A percentile compares a stretch with the other conserved stretches of the same genome.
Conservation (phyloP, 2,329 filamentous ascomycete species). For the Fusarium succisae region DNA sequence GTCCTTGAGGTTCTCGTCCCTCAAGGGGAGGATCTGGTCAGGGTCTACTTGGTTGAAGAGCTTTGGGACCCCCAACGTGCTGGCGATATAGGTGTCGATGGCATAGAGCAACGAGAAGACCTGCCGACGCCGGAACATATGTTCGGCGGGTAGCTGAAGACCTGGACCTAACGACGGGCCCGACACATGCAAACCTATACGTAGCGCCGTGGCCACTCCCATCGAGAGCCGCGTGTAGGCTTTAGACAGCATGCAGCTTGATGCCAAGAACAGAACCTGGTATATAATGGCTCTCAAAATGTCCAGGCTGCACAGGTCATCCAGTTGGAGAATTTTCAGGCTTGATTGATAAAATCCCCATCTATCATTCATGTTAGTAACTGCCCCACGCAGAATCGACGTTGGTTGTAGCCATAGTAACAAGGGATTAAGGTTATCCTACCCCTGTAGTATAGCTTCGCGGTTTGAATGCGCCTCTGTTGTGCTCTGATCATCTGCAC, state of each 20-base stretch:
- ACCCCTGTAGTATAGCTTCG: neutral
- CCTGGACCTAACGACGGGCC: neutral
- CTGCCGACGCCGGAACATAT: neutral
- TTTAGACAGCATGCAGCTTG: neutral
- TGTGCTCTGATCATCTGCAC: neutral
- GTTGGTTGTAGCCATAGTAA: too few species aligned
- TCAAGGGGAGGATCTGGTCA: neutral
- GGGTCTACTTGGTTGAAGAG: neutral
- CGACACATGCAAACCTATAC: neutral
- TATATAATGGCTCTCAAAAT: neutral
- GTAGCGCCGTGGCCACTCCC: neutral
- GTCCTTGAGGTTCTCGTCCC: neutral
- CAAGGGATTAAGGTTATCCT: neutral
- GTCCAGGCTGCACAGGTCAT: neutral
- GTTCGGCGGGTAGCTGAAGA: neutral
- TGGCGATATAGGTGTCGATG: neutral
- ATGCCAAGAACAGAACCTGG: neutral
- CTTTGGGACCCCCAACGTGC: neutral
- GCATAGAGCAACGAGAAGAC: neutral
- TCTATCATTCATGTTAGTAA: neutral
- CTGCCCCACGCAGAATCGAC: too few species aligned
- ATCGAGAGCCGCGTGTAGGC: neutral
- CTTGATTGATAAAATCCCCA: neutral
- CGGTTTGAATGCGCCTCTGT: neutral
- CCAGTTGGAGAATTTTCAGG: neutral